Percentiles rank a stretch among this genome's conserved stretches.
phyloP scores from a whole-genome alignment of 148 eudicot species.

The Beta vulgaris region DNA sequence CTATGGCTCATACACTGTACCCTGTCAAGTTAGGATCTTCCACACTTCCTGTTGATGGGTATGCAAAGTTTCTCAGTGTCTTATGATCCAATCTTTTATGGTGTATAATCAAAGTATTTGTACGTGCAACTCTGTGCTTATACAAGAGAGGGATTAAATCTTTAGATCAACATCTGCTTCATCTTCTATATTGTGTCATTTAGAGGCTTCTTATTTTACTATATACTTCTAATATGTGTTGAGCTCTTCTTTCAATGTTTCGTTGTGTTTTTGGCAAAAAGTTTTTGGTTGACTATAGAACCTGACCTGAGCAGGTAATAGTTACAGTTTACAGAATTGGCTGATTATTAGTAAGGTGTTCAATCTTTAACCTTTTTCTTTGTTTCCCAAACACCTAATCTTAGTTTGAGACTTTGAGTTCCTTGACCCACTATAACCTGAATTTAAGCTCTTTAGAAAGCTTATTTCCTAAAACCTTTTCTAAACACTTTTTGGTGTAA shows the following conservation, averaged over 20 bases:
- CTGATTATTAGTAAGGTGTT: neutral
- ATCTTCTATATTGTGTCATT: too few relatives aligned
- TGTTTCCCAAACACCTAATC: too few relatives aligned
- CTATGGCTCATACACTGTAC: slow-evolving; percentile 57
- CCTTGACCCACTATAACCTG: too few relatives aligned
- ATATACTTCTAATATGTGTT: too few relatives aligned
- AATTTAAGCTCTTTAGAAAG: too few relatives aligned
- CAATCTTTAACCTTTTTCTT: too few relatives aligned
- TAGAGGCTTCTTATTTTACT: neutral
- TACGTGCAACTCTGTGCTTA: neutral
- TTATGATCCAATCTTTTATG: neutral
- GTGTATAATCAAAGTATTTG: neutral
- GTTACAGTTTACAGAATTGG: neutral
- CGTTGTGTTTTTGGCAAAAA: neutral
- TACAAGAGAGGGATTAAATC: neutral
- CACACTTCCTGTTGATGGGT: slow-evolving; percentile 68
- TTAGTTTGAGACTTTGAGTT: too few relatives aligned
- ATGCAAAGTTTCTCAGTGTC: slow-evolving; percentile 27
- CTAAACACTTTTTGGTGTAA: too few relatives aligned
- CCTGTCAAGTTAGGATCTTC: slow-evolving; percentile 67
- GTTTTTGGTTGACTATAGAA: too few relatives aligned
- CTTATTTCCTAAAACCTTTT: too few relatives aligned
- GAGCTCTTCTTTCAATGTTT: too few relatives aligned
- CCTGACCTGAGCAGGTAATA: neutral
- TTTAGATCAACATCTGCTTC: neutral